Evolutionary conservation across 169 alveolate species (phyloP).

Genomic region (Plasmodium chabaudi): DNA sequence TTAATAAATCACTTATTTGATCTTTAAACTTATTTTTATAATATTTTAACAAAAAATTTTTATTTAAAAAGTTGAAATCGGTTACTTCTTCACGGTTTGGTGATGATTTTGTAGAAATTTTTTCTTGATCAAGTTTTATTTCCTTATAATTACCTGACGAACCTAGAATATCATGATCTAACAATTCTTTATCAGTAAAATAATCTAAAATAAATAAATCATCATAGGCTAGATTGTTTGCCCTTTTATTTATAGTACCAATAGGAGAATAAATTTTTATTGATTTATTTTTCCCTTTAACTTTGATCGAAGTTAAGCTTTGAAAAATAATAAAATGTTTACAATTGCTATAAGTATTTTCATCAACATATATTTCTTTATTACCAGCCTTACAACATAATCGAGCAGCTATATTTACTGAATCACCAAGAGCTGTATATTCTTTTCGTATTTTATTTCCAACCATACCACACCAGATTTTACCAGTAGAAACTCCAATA

Average conservation of each 20-base stretch:
- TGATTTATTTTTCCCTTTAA: slow-evolving; percentile 85
- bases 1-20: slow-evolving; percentile 7
- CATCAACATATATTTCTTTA: slow-evolving; percentile 80
- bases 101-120: no score
- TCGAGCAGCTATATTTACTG: slow-evolving; percentile 87
- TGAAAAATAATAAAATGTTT: slow-evolving; percentile 80
- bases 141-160: not conserved
- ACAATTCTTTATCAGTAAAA: slow-evolving; percentile 64
- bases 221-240: not conserved
- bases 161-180: not conserved
- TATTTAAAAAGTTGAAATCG: slow-evolving; percentile 30
- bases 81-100: not conserved
- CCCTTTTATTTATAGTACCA: slow-evolving; percentile 78
- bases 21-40: slow-evolving; percentile 4
- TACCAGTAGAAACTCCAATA: slow-evolving; percentile 87
- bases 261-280: slow-evolving; percentile 86
- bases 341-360: slow-evolving; percentile 82
- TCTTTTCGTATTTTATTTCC: slow-evolving; percentile 88
- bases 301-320: slow-evolving; percentile 81
- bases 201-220: not conserved
- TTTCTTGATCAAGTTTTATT: no score
- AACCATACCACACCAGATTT: slow-evolving; percentile 90
- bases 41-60: slow-evolving; percentile 11
- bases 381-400: slow-evolving; percentile 77
- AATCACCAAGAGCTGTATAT: slow-evolving; percentile 88